phyloP scores from a whole-genome alignment of 2,329 filamentous ascomycete genomes.

The Zalaria obscura region DNA sequence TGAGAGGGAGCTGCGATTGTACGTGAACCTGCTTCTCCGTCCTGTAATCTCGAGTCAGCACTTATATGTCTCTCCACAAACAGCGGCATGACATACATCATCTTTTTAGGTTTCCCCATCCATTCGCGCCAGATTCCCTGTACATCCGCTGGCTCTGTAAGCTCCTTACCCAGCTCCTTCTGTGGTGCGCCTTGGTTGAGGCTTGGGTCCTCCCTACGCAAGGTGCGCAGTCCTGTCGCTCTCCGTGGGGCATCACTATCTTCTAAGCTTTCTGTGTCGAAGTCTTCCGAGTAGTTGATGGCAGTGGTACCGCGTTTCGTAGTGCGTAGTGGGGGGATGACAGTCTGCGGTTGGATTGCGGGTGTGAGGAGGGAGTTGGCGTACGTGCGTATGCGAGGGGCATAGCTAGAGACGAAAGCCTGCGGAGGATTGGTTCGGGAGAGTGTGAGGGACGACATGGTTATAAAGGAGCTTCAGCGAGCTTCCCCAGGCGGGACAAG shows the following conservation, averaged over 20 bases:
- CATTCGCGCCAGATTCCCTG: conserved; percentile 91
- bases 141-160: conserved; percentile 61
- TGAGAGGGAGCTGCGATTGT: conserved; percentile 67
- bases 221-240: conserved; percentile 68
- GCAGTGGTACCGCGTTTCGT: conserved; percentile 94
- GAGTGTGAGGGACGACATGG: conserved; percentile 20
- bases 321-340: conserved; percentile 59
- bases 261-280: conserved; percentile 74
- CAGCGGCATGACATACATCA: conserved; percentile 11
- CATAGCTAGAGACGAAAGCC: conserved; percentile 82
- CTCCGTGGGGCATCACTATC: conserved; percentile 53
- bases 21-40: conserved; percentile 48
- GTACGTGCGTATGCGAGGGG: conserved; percentile 77
- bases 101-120: conserved; percentile 60
- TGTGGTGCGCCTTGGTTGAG: conserved; percentile 46
- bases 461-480: not conserved
- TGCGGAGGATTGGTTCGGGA: conserved; percentile 48
- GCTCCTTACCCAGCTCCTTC: conserved; percentile 75
- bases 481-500: not conserved
- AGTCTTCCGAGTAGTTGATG: conserved; percentile 96
- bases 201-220: conserved; percentile 55
- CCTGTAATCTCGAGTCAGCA: conserved; percentile 4
- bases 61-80: too few relatives aligned
- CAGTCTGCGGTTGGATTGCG: conserved; percentile 52
- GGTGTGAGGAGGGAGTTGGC: conserved; percentile 85